Percentiles rank a stretch among this genome's conserved stretches.
Conservation (phyloP, 768 basidiomycete genomes). For the Phlebiopsis flavidoalba region DNA sequence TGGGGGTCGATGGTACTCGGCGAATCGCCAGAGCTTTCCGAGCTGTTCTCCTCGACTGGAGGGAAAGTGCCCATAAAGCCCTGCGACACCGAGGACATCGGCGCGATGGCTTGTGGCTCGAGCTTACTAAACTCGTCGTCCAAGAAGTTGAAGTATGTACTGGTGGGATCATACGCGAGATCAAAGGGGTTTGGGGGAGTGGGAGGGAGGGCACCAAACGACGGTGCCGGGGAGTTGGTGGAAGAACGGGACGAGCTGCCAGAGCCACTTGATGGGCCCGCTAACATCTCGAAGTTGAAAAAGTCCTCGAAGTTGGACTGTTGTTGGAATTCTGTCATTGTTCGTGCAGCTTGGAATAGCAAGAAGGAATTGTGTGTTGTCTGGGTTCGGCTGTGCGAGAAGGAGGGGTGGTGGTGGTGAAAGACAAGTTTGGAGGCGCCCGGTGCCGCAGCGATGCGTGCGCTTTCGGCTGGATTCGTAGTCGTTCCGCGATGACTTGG, state of each 20-base stretch:
- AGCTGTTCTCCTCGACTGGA: constrained; percentile 22
- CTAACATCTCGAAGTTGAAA: constrained; percentile 60
- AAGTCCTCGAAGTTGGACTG: constrained; percentile 44
- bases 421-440: constrained; percentile 6
- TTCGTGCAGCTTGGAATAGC: constrained; percentile 1
- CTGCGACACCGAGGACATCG: constrained; percentile 24
- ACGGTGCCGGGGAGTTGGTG: constrained; percentile 21
- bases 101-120: constrained; percentile 19
- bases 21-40: constrained; percentile 20
- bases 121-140: constrained; percentile 26
- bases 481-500: neutral
- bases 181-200: constrained; percentile 22
- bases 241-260: constrained; percentile 21
- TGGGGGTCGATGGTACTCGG: constrained; percentile 64
- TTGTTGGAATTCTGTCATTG: constrained; percentile 2
- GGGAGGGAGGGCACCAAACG: constrained; percentile 20
- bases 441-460: constrained; percentile 1
- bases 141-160: constrained; percentile 14
- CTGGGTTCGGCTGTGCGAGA: neutral
- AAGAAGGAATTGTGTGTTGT: neutral
- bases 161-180: constrained; percentile 12
- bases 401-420: neutral
- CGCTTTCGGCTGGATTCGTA: constrained; percentile 2
- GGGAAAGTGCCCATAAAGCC: constrained; percentile 37
- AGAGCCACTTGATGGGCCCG: constrained; percentile 21